Conservation (phyloP, 768 basidiomycete species). For the Polyporus arcularius region DNA sequence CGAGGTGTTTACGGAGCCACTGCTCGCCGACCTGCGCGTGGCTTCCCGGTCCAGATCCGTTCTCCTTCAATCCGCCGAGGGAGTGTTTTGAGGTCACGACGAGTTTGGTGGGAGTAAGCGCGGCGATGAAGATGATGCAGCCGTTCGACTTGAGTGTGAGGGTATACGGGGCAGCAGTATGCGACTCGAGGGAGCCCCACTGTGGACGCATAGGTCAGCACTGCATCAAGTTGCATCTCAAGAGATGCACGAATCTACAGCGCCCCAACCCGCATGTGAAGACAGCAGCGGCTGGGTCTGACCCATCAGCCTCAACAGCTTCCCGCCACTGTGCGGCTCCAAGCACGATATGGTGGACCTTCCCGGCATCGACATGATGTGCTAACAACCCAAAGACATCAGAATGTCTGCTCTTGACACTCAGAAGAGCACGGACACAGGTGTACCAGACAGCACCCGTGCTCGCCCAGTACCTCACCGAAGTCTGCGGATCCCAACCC, state of each 20-base stretch:
- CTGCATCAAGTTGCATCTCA: no score
- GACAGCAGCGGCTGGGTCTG: no score
- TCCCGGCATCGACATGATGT: no score
- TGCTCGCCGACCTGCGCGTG: slow-evolving; percentile 84
- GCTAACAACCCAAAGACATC: no score
- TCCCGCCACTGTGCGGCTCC: no score
- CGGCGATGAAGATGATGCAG: slow-evolving; percentile 94
- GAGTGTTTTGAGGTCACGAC: slow-evolving; percentile 93
- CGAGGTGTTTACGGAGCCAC: slow-evolving; percentile 78
- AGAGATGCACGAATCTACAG: background rate
- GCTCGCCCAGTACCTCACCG: no score
- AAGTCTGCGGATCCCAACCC: no score
- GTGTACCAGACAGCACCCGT: no score
- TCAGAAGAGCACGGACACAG: no score
- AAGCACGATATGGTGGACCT: no score
- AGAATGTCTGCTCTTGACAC: no score
- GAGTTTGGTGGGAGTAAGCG: slow-evolving; percentile 72
- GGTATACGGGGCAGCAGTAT: slow-evolving; percentile 78
- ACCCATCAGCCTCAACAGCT: no score
- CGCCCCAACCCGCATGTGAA: background rate
- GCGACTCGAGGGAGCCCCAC: slow-evolving; percentile 73
- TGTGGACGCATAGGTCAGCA: slow-evolving; percentile 31
- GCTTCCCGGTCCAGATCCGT: slow-evolving; percentile 36
- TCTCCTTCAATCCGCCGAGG: slow-evolving; percentile 51
- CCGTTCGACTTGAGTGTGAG: slow-evolving; percentile 94